A percentile compares a stretch with the other conserved stretches of the same genome.
Evolutionary conservation across 225 moss, liverwort and hornwort genomes (phyloP).

Genomic region (Neckera pumila): DNA sequence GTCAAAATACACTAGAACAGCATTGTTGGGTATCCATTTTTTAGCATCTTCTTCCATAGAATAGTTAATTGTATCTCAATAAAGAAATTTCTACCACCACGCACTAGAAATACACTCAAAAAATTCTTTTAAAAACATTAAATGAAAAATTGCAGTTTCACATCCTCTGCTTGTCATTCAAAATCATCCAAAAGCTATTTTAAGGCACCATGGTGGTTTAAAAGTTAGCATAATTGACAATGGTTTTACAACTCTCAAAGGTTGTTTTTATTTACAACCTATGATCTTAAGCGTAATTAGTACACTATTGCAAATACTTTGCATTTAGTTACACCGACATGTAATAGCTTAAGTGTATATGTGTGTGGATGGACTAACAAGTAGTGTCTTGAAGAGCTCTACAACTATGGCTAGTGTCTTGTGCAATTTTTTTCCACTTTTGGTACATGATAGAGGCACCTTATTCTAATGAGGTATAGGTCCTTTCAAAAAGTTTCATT

Average conservation of each 20-base stretch:
- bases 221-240: no score
- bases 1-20: no score
- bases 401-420: not conserved
- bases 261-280: not conserved
- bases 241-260: not conserved
- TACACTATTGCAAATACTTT: not conserved
- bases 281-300: not conserved
- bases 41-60: not conserved
- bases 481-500: no score
- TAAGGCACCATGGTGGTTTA: no score
- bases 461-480: no score
- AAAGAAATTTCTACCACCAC: not conserved
- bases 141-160: no score
- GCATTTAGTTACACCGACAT: not conserved
- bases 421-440: not conserved
- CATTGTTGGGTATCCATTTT: no score
- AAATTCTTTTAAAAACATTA: fast-evolving
- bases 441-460: not conserved
- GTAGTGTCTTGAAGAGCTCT: not conserved
- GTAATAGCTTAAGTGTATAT: not conserved
- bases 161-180: no score
- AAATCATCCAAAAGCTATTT: no score
- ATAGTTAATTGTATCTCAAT: no score
- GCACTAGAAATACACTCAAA: no score
- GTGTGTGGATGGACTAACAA: not conserved